Conservation (phyloP, 495 filamentous ascomycete species). For the Xylaria palmicola region DNA sequence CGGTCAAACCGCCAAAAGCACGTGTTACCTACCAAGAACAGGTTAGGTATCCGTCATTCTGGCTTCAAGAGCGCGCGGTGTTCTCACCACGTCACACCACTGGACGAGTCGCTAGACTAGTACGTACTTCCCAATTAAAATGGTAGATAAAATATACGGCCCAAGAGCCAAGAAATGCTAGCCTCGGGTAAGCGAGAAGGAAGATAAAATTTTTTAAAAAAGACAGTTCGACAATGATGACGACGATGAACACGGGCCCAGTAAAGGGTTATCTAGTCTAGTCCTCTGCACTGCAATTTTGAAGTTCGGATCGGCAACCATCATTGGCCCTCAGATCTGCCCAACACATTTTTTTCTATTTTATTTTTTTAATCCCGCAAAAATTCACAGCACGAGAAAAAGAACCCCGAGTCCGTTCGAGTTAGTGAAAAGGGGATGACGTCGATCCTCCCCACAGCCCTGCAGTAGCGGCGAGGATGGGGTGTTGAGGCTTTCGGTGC, state of each 20-base stretch:
- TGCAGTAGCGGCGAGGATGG: neutral
- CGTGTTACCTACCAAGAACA: neutral
- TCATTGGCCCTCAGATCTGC: neutral
- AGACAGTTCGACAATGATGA: neutral
- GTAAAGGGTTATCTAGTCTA: neutral
- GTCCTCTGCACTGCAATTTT: too few relatives aligned
- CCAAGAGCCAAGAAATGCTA: too few relatives aligned
- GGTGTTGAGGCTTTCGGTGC: neutral
- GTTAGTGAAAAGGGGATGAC: constrained; percentile 2
- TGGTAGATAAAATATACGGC: too few relatives aligned
- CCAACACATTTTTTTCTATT: neutral
- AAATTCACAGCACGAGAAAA: too few relatives aligned
- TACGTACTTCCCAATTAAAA: too few relatives aligned
- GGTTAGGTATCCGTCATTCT: neutral
- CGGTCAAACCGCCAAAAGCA: neutral
- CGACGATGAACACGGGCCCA: neutral
- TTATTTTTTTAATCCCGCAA: neutral
- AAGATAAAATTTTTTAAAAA: neutral
- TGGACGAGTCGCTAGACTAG: too few relatives aligned
- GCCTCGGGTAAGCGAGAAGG: neutral
- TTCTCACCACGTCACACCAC: neutral
- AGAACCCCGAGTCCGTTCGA: too few relatives aligned
- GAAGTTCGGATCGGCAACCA: too few relatives aligned
- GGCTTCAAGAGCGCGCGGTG: neutral
- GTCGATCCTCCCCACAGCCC: neutral